Percentiles rank a stretch among this genome's conserved stretches.
Conservation (phyloP, 345 rosid genomes). For the Rubroshorea leprosula region DNA sequence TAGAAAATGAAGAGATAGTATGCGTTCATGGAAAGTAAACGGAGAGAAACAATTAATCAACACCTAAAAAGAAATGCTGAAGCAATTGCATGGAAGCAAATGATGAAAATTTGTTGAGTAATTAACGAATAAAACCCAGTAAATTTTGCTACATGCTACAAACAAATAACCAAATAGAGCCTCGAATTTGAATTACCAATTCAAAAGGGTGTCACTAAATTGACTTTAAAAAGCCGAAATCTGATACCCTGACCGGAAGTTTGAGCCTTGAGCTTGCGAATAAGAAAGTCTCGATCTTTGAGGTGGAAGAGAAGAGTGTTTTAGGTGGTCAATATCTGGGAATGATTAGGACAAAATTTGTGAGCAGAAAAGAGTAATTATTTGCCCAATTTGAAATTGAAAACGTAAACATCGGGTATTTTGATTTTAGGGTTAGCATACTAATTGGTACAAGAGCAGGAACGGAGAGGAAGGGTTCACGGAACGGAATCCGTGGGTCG, state of each 20-base stretch:
- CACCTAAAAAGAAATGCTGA: neutral
- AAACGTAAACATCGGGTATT: neutral
- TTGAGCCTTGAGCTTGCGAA: conserved; percentile 1
- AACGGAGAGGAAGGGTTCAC: conserved; percentile 14
- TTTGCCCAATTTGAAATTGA: neutral
- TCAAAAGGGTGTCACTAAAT: neutral
- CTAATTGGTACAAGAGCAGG: neutral
- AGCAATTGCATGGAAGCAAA: conserved; percentile 6
- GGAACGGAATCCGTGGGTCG: conserved; percentile 19
- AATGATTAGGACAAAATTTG: conserved; percentile 4
- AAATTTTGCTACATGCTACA: neutral
- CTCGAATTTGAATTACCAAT: conserved; percentile 13
- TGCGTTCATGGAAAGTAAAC: conserved; percentile 1
- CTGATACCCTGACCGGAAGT: conserved; percentile 14
- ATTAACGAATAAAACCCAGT: neutral
- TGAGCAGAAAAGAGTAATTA: neutral
- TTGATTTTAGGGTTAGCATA: conserved; percentile 21
- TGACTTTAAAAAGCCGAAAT: conserved; percentile 5
- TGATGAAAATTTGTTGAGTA: conserved; percentile 1
- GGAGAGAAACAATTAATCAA: neutral
- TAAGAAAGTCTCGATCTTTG: conserved; percentile 1
- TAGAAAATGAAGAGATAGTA: neutral
- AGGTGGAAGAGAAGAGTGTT: neutral
- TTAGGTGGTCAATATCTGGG: neutral
- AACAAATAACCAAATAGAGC: neutral